Conservation (phyloP, 495 filamentous ascomycete genomes). For the Aspergillus asperescens region DNA sequence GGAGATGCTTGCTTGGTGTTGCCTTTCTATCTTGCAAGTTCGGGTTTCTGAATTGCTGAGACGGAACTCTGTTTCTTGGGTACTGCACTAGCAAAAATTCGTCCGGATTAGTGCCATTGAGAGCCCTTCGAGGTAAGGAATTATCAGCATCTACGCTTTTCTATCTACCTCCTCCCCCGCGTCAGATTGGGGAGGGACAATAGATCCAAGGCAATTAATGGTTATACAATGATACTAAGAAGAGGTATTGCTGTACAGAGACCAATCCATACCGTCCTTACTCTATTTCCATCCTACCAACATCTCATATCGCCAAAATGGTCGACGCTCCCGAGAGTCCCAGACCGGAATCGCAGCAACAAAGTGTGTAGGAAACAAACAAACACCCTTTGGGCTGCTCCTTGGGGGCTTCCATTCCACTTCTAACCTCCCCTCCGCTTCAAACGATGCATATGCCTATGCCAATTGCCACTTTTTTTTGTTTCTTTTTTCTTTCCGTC, state of each 20-base stretch:
- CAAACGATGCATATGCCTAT: too few relatives aligned
- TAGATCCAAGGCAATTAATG: background rate
- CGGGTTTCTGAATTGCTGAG: background rate
- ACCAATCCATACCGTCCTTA: too few relatives aligned
- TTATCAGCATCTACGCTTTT: background rate
- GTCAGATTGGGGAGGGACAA: background rate
- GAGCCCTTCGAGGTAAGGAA: background rate
- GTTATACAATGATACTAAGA: too few relatives aligned
- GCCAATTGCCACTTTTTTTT: too few relatives aligned
- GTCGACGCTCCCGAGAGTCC: constrained; percentile 32
- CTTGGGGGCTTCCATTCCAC: too few relatives aligned
- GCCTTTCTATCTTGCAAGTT: background rate
- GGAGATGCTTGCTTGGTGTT: background rate
- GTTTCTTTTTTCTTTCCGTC: too few relatives aligned
- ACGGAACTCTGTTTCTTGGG: background rate
- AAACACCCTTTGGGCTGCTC: constrained; percentile 13
- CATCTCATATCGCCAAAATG: constrained; percentile 21
- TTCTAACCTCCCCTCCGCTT: too few relatives aligned
- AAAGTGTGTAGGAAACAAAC: constrained; percentile 30
- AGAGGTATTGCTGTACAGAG: too few relatives aligned
- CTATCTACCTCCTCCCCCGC: background rate
- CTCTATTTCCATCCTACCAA: background rate
- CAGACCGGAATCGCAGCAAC: constrained; percentile 30
- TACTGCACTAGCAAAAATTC: too few relatives aligned
- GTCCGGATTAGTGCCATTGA: background rate